Conservation (phyloP, 352 stramenopile species). For the Aphanomyces astaci region DNA sequence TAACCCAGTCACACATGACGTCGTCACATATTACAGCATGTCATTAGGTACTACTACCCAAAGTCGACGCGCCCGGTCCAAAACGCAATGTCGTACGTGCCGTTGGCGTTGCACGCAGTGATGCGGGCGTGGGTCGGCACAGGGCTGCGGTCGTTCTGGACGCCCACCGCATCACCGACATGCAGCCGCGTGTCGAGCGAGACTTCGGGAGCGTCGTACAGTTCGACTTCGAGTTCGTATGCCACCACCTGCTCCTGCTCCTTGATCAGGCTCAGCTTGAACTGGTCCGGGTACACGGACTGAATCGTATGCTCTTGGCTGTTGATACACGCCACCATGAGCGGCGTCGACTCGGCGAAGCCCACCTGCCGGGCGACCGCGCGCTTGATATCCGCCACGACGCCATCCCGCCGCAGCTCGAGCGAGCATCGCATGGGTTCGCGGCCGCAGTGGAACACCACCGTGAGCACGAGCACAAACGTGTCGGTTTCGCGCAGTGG, state of each 20-base stretch:
- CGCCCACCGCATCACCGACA: constrained; percentile 21
- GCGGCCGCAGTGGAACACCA: constrained; percentile 68
- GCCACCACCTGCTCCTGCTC: constrained; percentile 66
- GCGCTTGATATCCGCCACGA: constrained; percentile 55
- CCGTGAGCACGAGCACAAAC: constrained; percentile 61
- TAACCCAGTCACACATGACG: too few species aligned
- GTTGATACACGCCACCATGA: constrained; percentile 14
- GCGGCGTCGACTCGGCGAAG: too few species aligned
- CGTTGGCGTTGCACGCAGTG: constrained; percentile 11
- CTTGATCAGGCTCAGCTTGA: constrained; percentile 42
- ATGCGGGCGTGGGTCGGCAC: constrained; percentile 19
- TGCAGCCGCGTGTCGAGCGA: constrained; percentile 15
- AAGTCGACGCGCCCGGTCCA: constrained; percentile 15
- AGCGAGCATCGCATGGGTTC: constrained; percentile 75
- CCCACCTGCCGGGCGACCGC: constrained; percentile 41
- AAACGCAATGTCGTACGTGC: constrained; percentile 26
- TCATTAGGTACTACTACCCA: background rate
- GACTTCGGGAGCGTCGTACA: background rate
- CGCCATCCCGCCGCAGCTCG: constrained; percentile 49
- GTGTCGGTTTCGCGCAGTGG: constrained; percentile 78
- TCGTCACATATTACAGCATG: too few species aligned
- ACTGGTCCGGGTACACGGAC: background rate
- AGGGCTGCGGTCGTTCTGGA: constrained; percentile 19
- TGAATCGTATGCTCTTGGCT: constrained; percentile 1
- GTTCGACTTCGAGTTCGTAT: constrained; percentile 35